phyloP scores from a whole-genome alignment of 192 early-diverging fungal genomes.

The Paraglomus brasilianum region DNA sequence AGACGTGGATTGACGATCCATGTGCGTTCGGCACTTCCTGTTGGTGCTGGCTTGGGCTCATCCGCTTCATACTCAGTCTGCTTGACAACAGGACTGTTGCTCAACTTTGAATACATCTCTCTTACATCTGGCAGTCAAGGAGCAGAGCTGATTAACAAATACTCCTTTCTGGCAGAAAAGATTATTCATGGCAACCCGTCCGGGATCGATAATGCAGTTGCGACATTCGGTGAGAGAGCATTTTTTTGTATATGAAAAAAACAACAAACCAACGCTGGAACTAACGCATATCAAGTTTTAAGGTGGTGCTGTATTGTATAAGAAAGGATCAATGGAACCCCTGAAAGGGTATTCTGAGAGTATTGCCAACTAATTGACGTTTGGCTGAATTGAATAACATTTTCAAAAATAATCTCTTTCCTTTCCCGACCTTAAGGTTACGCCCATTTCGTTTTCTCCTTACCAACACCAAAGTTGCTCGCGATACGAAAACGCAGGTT shows the following conservation, averaged over 20 bases:
- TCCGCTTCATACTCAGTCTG: slow-evolving; percentile 90
- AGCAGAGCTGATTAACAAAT: slow-evolving; percentile 71
- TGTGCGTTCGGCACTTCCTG: slow-evolving; percentile 76
- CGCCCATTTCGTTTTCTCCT: slow-evolving; percentile 73
- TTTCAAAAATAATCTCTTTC: background rate
- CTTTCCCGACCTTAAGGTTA: slow-evolving; percentile 41
- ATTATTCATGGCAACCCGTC: slow-evolving; percentile 95
- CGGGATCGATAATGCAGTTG: slow-evolving; percentile 92
- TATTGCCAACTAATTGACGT: background rate
- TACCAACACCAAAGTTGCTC: slow-evolving; percentile 87
- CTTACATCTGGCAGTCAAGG: slow-evolving; percentile 12
- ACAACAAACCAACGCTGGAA: too few relatives aligned
- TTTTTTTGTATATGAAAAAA: too few relatives aligned
- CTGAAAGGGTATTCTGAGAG: background rate
- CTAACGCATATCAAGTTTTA: slow-evolving; percentile 17
- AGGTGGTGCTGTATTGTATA: slow-evolving; percentile 75
- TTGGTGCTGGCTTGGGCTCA: slow-evolving; percentile 92
- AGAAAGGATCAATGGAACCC: slow-evolving; percentile 48
- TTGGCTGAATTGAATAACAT: background rate
- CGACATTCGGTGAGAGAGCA: slow-evolving; percentile 66
- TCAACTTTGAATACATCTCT: slow-evolving; percentile 45
- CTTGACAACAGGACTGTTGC: slow-evolving; percentile 74
- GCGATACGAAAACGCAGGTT: slow-evolving; percentile 85
- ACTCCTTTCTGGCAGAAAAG: slow-evolving; percentile 90
- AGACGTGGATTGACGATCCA: slow-evolving; percentile 55